Conservation (phyloP, 805 yeast species). For the Saccharomycopsis schoenii region DNA sequence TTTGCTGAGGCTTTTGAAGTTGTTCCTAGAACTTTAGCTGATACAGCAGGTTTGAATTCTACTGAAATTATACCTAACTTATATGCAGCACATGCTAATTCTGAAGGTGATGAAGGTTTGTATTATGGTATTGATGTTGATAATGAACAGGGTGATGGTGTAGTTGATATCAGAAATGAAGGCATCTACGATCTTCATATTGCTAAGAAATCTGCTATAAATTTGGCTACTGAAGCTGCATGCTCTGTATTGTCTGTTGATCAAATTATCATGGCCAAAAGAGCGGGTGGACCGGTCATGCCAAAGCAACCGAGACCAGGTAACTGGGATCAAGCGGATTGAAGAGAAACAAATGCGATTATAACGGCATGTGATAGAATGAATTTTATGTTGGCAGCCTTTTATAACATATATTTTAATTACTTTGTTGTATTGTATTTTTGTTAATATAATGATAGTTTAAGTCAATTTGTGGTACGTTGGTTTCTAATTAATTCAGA, state of each 20-base stretch:
- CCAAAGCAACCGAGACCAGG: constrained; percentile 84
- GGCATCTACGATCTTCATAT: constrained; percentile 73
- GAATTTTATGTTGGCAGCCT: neutral
- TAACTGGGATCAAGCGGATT: constrained; percentile 94
- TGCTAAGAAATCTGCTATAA: constrained; percentile 77
- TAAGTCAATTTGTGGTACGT: too few species aligned
- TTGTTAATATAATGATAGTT: neutral
- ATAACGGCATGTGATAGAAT: neutral
- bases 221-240: constrained; percentile 93
- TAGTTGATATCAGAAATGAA: constrained; percentile 57
- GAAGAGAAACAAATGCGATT: constrained; percentile 13
- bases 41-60: constrained; percentile 87
- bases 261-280: constrained; percentile 96
- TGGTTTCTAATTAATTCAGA: too few species aligned
- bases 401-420: too few species aligned
- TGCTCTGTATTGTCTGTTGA: constrained; percentile 84
- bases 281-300: constrained; percentile 96
- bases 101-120: constrained; percentile 26
- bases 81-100: constrained; percentile 73
- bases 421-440: neutral
- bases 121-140: constrained; percentile 64
- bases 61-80: constrained; percentile 82
- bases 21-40: constrained; percentile 85
- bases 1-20: constrained; percentile 94
- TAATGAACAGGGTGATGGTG: constrained; percentile 45